A percentile compares a stretch with the other conserved stretches of the same genome.
Evolutionary conservation across 441 rosid genomes (phyloP).

Genomic region (Caryocar brasiliense): DNA sequence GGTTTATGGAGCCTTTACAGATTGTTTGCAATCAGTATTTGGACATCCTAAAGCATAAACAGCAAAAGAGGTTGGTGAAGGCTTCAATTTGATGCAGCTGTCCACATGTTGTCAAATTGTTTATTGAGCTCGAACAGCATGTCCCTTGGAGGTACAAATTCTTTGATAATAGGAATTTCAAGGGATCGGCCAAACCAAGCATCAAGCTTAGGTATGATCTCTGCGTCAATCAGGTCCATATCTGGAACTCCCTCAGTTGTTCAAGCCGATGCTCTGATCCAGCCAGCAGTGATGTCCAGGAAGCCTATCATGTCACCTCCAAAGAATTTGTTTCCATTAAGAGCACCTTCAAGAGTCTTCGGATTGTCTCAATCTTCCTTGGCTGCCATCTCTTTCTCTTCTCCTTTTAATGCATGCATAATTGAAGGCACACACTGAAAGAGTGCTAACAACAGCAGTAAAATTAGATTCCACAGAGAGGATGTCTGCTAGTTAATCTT

Average conservation of each 20-base stretch:
- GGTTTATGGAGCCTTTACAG: no score
- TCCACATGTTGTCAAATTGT: slow-evolving; percentile 5
- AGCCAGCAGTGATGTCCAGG: slow-evolving; percentile 19
- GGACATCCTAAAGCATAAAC: not conserved
- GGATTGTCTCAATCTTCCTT: slow-evolving; percentile 18
- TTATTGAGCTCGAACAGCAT: slow-evolving; percentile 17
- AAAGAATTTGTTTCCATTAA: slow-evolving; percentile 16
- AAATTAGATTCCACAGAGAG: no score
- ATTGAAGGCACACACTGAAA: slow-evolving; percentile 11
- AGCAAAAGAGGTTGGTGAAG: not conserved
- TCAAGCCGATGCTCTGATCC: slow-evolving; percentile 18
- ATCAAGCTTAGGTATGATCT: slow-evolving; percentile 16
- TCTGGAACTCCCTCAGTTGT: slow-evolving; percentile 14
- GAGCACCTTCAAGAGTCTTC: slow-evolving; percentile 15
- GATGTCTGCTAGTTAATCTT: no score
- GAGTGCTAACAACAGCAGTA: no score
- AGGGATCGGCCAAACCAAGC: slow-evolving; percentile 16
- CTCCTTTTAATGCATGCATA: slow-evolving; percentile 8
- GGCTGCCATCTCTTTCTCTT: slow-evolving; percentile 16
- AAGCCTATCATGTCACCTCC: slow-evolving; percentile 22
- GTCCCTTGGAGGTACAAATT: slow-evolving; percentile 13
- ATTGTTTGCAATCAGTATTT: no score
- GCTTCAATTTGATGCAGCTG: slow-evolving; percentile 13
- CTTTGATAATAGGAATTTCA: slow-evolving; percentile 16
- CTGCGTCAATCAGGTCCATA: slow-evolving; percentile 17